Conservation (phyloP, 352 stramenopile species). For the Elongisporangium undulatum region DNA sequence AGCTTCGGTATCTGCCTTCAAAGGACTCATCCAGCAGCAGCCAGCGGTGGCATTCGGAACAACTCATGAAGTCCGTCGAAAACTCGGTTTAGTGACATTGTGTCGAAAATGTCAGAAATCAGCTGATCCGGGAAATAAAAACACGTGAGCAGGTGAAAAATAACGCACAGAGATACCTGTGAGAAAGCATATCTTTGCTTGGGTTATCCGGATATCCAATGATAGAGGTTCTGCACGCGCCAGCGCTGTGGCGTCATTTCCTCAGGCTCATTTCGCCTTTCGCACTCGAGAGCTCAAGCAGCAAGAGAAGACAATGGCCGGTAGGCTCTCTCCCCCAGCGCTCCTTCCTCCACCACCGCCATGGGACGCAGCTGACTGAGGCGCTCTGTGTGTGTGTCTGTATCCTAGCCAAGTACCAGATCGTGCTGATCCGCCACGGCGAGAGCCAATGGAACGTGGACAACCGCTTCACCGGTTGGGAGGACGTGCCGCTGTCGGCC, state of each 20-base stretch:
- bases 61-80: not conserved
- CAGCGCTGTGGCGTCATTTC: not conserved
- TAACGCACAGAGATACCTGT: not conserved
- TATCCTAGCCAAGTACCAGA: slow-evolving; percentile 75
- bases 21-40: not conserved
- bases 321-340: not conserved
- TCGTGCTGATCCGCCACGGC: slow-evolving; percentile 92
- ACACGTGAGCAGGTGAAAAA: not conserved
- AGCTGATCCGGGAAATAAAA: not conserved
- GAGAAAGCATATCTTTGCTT: not conserved
- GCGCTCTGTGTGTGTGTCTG: not conserved
- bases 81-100: not conserved
- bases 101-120: not conserved
- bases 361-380: not conserved
- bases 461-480: slow-evolving; percentile 99
- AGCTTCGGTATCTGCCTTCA: not conserved
- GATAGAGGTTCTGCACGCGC: not conserved
- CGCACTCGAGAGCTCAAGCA: not conserved
- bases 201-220: not conserved
- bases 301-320: not conserved
- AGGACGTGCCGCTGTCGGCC: slow-evolving; percentile 93
- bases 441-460: slow-evolving; percentile 98
- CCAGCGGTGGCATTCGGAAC: not conserved
- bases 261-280: not conserved
- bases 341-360: too few relatives aligned